phyloP scores from a whole-genome alignment of 495 filamentous ascomycete genomes.

The Bryoglossum gracile region DNA sequence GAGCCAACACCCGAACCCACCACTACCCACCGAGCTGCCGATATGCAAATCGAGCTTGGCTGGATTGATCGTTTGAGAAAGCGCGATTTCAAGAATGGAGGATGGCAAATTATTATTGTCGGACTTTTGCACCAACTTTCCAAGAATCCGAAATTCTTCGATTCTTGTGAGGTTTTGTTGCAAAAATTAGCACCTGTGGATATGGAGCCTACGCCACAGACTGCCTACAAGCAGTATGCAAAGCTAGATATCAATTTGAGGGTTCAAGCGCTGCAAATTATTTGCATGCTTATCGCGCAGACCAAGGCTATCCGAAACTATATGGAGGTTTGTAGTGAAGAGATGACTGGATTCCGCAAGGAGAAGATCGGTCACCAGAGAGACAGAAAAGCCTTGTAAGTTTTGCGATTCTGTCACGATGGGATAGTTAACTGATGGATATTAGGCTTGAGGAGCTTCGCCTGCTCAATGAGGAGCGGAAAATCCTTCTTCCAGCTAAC shows the following conservation, averaged over 20 bases:
- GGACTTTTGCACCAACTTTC: slow-evolving; percentile 83
- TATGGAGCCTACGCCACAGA: slow-evolving; percentile 62
- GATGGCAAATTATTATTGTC: slow-evolving; percentile 85
- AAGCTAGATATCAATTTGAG: slow-evolving; percentile 75
- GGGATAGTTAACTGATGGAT: slow-evolving; percentile 1
- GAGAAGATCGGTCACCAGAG: slow-evolving; percentile 91
- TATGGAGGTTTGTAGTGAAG: slow-evolving; percentile 81
- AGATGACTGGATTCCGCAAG: slow-evolving; percentile 90
- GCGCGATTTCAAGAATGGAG: slow-evolving; percentile 82
- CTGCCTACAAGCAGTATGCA: slow-evolving; percentile 61
- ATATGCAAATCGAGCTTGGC: slow-evolving; percentile 62
- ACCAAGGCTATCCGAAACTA: slow-evolving; percentile 79
- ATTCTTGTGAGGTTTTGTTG: slow-evolving; percentile 72
- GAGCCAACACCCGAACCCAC: slow-evolving; percentile 30
- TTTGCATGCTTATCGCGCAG: slow-evolving; percentile 79
- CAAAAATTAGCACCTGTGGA: slow-evolving; percentile 70
- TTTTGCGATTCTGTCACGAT: slow-evolving; percentile 24
- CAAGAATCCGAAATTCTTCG: slow-evolving; percentile 57
- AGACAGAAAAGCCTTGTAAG: slow-evolving; percentile 74
- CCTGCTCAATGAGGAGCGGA: slow-evolving; percentile 75
- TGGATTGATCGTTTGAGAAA: slow-evolving; percentile 81
- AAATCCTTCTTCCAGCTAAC: slow-evolving; percentile 73
- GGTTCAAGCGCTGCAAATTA: slow-evolving; percentile 71
- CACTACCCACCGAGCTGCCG: slow-evolving; percentile 62
- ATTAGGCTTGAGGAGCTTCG: slow-evolving; percentile 75